A percentile compares a stretch with the other conserved stretches of the same genome.
These are phyloP conservation scores for Gonapodya prolifera DNA, from an alignment of 192 early-diverging fungal species.

Conservation along the genomic window DNA sequence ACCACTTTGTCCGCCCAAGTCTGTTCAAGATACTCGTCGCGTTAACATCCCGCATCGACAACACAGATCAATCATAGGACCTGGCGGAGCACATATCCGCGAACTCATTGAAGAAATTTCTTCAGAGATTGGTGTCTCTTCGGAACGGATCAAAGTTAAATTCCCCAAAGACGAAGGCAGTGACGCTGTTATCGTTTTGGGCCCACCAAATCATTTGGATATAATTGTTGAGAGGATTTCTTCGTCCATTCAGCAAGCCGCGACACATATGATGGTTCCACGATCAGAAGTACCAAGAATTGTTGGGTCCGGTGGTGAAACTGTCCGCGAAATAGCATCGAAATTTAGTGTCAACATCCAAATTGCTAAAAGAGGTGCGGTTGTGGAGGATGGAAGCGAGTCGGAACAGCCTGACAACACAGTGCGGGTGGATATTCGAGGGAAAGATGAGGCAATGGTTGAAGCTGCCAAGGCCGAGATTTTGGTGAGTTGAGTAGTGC, in stretches of 20 bases:
- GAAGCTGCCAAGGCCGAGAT: slow-evolving; percentile 30
- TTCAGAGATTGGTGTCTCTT: slow-evolving; percentile 7
- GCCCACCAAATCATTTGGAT: neutral
- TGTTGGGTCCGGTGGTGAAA: neutral
- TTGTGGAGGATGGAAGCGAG: neutral
- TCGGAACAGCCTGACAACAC: neutral
- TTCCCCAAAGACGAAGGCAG: slow-evolving; percentile 24
- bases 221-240: neutral
- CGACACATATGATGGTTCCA: neutral
- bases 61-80: slow-evolving; percentile 72
- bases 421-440: neutral
- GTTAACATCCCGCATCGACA: slow-evolving; percentile 51
- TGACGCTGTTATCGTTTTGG: neutral
- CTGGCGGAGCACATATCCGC: slow-evolving; percentile 55
- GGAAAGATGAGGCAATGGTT: neutral
- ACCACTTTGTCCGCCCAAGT: slow-evolving; percentile 28
- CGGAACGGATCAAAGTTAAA: neutral
- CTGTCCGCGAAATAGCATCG: neutral
- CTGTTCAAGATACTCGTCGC: slow-evolving; percentile 24
- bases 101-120: slow-evolving; percentile 40
- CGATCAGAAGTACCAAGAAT: neutral
- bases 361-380: neutral
- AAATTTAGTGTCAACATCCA: slow-evolving; percentile 3
- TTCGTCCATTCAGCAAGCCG: neutral
- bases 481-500: slow-evolving; percentile 13